phyloP scores from a whole-genome alignment of 441 rosid genomes.

The Metrosideros polymorpha region DNA sequence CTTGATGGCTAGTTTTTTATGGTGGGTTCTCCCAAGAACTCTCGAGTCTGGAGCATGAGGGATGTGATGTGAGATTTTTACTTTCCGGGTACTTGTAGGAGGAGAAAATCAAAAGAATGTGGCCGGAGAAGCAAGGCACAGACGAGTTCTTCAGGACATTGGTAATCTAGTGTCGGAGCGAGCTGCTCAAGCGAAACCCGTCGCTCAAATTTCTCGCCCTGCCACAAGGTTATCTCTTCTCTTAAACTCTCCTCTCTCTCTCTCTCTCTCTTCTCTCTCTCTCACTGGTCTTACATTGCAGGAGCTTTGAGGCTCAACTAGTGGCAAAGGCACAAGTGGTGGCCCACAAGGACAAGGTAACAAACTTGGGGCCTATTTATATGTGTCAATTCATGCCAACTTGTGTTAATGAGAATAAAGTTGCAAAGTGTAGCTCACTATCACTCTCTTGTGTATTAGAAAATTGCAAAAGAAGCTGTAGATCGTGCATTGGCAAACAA shows the following conservation, averaged over 20 bases:
- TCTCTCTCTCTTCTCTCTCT: not conserved
- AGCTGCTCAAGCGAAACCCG: slow-evolving; percentile 19
- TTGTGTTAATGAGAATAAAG: not conserved
- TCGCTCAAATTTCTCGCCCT: slow-evolving; percentile 5
- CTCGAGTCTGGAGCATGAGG: not conserved
- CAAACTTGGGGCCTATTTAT: not conserved
- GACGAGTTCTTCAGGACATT: slow-evolving; percentile 45
- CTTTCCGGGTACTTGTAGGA: slow-evolving; percentile 8
- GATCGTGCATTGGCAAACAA: not conserved
- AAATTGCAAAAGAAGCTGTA: not conserved
- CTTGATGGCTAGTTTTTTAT: not conserved
- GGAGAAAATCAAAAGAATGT: slow-evolving; percentile 36
- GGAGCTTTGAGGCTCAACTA: slow-evolving; percentile 14
- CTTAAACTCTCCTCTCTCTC: not conserved
- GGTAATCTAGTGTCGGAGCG: slow-evolving; percentile 34
- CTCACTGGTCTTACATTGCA: not conserved
- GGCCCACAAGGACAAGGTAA: slow-evolving; percentile 10
- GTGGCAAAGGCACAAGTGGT: slow-evolving; percentile 16
- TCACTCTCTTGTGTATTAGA: not conserved
- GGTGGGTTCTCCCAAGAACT: not conserved
- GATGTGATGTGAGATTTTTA: not conserved
- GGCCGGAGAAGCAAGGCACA: slow-evolving; percentile 21
- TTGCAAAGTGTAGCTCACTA: not conserved
- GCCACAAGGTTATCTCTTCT: not conserved
- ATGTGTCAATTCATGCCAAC: not conserved